Evolutionary conservation across 1,284 basidiomycete genomes (phyloP).

Genomic region (Pterulicium gracile): DNA sequence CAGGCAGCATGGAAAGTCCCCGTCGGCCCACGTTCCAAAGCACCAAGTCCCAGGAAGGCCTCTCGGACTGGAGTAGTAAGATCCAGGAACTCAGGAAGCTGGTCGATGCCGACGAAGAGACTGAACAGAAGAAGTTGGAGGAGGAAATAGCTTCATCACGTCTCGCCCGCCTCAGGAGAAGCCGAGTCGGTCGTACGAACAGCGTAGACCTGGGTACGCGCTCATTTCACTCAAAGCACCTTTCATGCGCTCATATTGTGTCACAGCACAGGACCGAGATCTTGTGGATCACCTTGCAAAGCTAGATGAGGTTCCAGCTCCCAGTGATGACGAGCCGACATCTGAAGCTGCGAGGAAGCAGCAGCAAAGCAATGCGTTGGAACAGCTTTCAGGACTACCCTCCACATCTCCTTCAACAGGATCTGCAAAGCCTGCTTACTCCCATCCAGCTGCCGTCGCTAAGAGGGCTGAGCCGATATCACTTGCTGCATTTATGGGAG

Average conservation of each 20-base stretch:
- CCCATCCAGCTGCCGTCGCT: conserved; percentile 8
- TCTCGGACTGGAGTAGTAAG: conserved; percentile 72
- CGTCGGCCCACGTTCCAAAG: background rate
- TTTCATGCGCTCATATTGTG: background rate
- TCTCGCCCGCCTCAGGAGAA: conserved; percentile 52
- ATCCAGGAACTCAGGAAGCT: conserved; percentile 70
- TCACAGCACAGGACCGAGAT: conserved; percentile 11
- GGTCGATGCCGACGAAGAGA: conserved; percentile 69
- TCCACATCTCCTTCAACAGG: conserved; percentile 8
- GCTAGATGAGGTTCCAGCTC: conserved; percentile 13
- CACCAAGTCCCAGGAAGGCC: conserved; percentile 43
- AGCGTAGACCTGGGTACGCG: conserved; percentile 36
- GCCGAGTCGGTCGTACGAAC: conserved; percentile 30
- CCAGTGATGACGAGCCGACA: conserved; percentile 18
- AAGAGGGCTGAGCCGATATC: conserved; percentile 40
- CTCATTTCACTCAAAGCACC: background rate
- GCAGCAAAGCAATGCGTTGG: conserved; percentile 35
- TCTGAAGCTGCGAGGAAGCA: conserved; percentile 24
- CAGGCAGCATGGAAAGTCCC: background rate
- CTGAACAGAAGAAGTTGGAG: conserved; percentile 60
- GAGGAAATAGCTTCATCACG: conserved; percentile 67
- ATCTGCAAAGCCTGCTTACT: background rate
- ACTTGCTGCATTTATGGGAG: conserved; percentile 70
- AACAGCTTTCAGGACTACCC: conserved; percentile 23
- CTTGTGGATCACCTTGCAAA: conserved; percentile 5